Evolutionary conservation across 2,329 filamentous ascomycete genomes (phyloP).

Genomic region (Pyrenochaeta sp.): DNA sequence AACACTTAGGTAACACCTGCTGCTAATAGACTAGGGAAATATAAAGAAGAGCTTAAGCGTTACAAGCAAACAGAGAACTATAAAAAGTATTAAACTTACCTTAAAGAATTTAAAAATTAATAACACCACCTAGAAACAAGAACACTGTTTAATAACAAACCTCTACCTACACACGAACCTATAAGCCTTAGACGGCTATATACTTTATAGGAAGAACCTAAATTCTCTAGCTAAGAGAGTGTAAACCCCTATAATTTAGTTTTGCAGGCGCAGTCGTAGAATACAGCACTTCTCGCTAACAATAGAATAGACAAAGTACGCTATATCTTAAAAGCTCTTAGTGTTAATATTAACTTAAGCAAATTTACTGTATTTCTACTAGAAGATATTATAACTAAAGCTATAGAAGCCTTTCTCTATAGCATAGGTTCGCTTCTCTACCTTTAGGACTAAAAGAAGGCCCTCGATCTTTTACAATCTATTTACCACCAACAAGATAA

Average conservation of each 20-base stretch:
- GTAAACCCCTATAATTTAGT: neutral
- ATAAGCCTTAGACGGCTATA: neutral
- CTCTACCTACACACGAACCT: neutral
- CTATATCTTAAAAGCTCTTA: constrained; percentile 5
- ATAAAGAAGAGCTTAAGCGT: constrained; percentile 6
- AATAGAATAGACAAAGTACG: constrained; percentile 5
- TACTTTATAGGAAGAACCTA: neutral
- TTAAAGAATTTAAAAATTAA: constrained; percentile 7
- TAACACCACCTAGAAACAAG: neutral
- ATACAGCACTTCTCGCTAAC: constrained; percentile 1
- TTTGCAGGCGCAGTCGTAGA: neutral
- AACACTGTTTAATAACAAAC: neutral
- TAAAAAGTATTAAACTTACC: constrained; percentile 4
- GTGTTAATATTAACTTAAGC: constrained; percentile 4
- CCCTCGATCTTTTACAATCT: constrained; percentile 6
- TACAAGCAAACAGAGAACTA: constrained; percentile 14
- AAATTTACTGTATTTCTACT: constrained; percentile 6
- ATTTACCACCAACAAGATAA: constrained; percentile 8
- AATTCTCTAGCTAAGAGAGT: constrained; percentile 1
- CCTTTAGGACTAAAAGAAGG: constrained; percentile 9
- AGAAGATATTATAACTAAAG: constrained; percentile 6
- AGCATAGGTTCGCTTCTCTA: constrained; percentile 13
- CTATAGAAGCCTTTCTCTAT: constrained; percentile 10
- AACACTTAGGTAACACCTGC: constrained; percentile 5
- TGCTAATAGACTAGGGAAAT: constrained; percentile 2